Evolutionary conservation across 805 yeast genomes (phyloP), one percentile per base, ranked within the genome.

Genomic region (Nakazawaea anatomiae): DNA sequence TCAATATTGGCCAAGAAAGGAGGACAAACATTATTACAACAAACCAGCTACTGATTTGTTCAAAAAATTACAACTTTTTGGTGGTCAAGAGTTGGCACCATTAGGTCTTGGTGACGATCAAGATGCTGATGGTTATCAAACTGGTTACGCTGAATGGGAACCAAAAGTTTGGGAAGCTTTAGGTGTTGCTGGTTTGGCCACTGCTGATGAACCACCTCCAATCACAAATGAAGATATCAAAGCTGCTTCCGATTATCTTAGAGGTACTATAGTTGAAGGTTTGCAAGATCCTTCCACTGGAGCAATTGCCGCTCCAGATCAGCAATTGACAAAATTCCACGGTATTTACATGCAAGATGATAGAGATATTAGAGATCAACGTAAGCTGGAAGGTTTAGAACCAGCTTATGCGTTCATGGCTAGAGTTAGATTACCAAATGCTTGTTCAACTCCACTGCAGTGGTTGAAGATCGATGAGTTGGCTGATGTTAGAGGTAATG

Each of bases 341-440:
- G 98, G 98, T 71, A 89, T 90, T 58, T 92, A 92, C 68, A 89
- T 92, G 96, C 98, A 92, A 73, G 98, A 92, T 68, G 98, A 92
- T 67, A 88, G 98, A 74, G 98, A 92, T 69, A 75, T 92, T 53
- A 81, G 98, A 68, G 98, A 92, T 51, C 86, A 87, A 60, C 84
- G 97, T 64, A 92, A 91, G 71, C 80, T 88, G 45, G 89, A 87
- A 64, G 97, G 98, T 42, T 68, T 88, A 56, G 98, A 92, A 71
- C 98, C 98, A 14, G 96, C 95, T 47, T 92, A 88, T 68, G 79
- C 95, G n/a, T 92, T 92, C 70, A 92, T 92, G 98, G 91, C 90
- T 14, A 87, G 98, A 72, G 89, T 89, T 51, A 84, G 98, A 71
- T 75, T 92, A 60, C 97, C 98, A 43, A 97, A 97, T 61, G 96